A percentile compares a stretch with the other conserved stretches of the same genome.
Evolutionary conservation across 192 early-diverging fungal genomes (phyloP).

Genomic region (Backusella luteola): DNA sequence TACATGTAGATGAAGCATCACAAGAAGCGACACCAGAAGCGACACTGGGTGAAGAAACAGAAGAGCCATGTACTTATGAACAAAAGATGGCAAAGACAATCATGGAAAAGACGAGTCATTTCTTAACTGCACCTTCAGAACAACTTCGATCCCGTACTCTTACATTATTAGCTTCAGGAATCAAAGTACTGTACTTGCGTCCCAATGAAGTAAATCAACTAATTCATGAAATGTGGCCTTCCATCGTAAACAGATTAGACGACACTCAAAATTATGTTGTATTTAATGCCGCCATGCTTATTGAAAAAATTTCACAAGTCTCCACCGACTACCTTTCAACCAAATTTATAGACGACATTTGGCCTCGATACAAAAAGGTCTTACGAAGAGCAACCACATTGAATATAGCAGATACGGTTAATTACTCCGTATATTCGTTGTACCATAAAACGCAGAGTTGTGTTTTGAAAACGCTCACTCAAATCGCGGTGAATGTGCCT

Average conservation of each 20-base stretch:
- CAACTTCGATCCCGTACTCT: slow-evolving; percentile 45
- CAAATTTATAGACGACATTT: slow-evolving; percentile 43
- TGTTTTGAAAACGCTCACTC: slow-evolving; percentile 25
- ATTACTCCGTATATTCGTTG: slow-evolving; percentile 30
- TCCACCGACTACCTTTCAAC: slow-evolving; percentile 44
- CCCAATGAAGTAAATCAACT: slow-evolving; percentile 45
- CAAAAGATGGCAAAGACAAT: slow-evolving; percentile 44
- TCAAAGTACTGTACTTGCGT: slow-evolving; percentile 37
- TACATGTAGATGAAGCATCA: slow-evolving; percentile 5
- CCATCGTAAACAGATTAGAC: slow-evolving; percentile 37
- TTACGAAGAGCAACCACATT: slow-evolving; percentile 9
- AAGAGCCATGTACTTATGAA: slow-evolving; percentile 30
- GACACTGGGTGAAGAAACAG: neutral
- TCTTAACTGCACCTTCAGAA: slow-evolving; percentile 47
- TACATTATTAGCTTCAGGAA: slow-evolving; percentile 32
- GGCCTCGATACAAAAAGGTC: slow-evolving; percentile 39
- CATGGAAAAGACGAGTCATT: slow-evolving; percentile 47
- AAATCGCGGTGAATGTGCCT: slow-evolving; percentile 19
- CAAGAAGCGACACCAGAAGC: neutral
- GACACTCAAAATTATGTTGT: slow-evolving; percentile 38
- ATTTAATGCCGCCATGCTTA: slow-evolving; percentile 30
- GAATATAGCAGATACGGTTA: neutral
- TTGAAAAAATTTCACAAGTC: slow-evolving; percentile 38
- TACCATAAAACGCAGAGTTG: slow-evolving; percentile 24
- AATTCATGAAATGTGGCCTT: slow-evolving; percentile 49